Evolutionary conservation across 2,329 filamentous ascomycete species (phyloP), one percentile per base, ranked within the genome.

Genomic region (Pyrenochaeta sp.): DNA sequence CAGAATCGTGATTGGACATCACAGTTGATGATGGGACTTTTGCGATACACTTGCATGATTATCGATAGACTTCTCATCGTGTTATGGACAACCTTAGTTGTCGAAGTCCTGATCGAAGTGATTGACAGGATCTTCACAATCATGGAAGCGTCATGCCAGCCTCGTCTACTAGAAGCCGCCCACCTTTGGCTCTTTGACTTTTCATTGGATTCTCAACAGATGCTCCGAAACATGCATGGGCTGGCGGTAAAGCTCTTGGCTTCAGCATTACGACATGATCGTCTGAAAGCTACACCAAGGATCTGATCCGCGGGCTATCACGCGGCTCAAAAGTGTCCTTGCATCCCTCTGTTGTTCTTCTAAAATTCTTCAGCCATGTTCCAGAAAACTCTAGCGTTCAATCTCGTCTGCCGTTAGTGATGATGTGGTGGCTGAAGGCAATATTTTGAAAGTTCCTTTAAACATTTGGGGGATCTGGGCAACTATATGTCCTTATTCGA

Each of bases 271-370:
- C 47, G 48, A 30, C 48, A 47, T 44, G 32, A 43, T 52, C 40
- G 46, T 45, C 36, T 49, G 27, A 22, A 13, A 30, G 48, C 43
- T 55, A 36, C 48, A 50, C 48, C 48, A 49, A 55, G 51, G 40
- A 51, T n/a, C 30, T 9, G 58, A 52, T 54, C 51, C 24, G 24
- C 48, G 51, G 40, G 24, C 25, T 47, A 22, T 28, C 27, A 13
- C 53, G 46, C 47, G 39, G 40, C 48, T 47, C 50, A 53, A 45
- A 43, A 28, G 19, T n/a, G 40, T 36, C 52, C 50, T 6, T 61
- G 59, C 52, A 22, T 51, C 36, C 46, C 27, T 44, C 45, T 37
- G 46, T 61, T 22, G 45, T 44, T 59, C 46, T 53, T 54, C 25
- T 37, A 22, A 44, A 8, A 25, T 39, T 50, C 51, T 40, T 47